Evolutionary conservation across 2,329 filamentous ascomycete species (phyloP).

Genomic region (Curvularia sp.): DNA sequence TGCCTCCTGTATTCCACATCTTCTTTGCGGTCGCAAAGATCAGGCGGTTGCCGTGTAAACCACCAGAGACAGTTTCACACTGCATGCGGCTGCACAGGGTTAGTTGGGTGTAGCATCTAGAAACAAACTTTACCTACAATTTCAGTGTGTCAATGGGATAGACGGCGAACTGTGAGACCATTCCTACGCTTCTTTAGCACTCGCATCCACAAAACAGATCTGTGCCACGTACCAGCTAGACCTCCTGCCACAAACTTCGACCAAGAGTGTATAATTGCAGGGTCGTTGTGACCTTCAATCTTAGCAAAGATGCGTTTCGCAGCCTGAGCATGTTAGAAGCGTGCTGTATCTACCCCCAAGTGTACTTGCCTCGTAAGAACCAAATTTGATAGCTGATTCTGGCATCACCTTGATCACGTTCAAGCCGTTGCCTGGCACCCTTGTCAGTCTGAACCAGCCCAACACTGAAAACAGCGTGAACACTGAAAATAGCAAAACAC

Average conservation of each 20-base stretch:
- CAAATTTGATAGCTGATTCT: conserved; percentile 97
- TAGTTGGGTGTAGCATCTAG: conserved; percentile 13
- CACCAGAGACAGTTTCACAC: conserved; percentile 89
- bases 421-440: conserved; percentile 79
- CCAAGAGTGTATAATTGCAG: conserved; percentile 76
- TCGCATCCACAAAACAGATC: not conserved
- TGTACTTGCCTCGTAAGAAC: conserved; percentile 78
- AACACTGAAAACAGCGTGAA: not conserved
- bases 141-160: conserved; percentile 90
- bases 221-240: conserved; percentile 65
- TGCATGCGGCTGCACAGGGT: conserved; percentile 72
- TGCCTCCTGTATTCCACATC: conserved; percentile 80
- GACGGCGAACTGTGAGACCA: conserved; percentile 95
- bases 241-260: conserved; percentile 93
- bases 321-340: conserved; percentile 58
- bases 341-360: conserved; percentile 1
- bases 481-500: conserved; percentile 33
- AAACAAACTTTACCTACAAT: conserved; percentile 57
- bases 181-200: conserved; percentile 56
- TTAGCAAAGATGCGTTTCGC: conserved; percentile 86
- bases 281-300: conserved; percentile 86
- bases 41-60: conserved; percentile 80
- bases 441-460: conserved; percentile 20
- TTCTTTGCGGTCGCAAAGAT: conserved; percentile 83
- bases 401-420: conserved; percentile 99